Evolutionary conservation across 805 yeast species (phyloP).

Genomic region (Danielia reshetovae): DNA sequence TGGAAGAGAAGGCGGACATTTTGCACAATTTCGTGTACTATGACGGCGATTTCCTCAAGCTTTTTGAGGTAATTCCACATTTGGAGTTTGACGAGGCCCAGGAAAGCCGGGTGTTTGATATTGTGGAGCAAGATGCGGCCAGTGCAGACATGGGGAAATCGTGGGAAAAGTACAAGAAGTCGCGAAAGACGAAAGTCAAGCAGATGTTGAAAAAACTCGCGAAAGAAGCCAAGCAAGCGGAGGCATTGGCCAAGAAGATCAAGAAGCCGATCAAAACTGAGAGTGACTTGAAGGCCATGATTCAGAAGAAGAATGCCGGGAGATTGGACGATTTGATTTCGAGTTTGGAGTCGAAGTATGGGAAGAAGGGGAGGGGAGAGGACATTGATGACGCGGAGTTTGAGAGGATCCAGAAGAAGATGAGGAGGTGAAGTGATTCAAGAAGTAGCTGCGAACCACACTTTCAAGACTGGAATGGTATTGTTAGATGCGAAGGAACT

Average conservation of each 20-base stretch:
- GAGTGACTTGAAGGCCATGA: conserved; percentile 44
- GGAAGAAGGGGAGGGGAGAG: conserved; percentile 35
- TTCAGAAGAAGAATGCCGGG: conserved; percentile 43
- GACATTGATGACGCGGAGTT: conserved; percentile 48
- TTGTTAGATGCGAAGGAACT: too few relatives aligned
- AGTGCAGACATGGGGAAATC: conserved; percentile 30
- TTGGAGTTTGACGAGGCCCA: conserved; percentile 57
- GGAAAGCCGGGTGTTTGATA: conserved; percentile 55
- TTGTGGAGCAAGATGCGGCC: conserved; percentile 44
- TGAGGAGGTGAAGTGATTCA: conserved; percentile 1
- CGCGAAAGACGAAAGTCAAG: conserved; percentile 44
- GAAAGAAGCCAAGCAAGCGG: conserved; percentile 65
- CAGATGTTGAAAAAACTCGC: conserved; percentile 49
- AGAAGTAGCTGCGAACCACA: not conserved
- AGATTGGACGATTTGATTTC: conserved; percentile 46
- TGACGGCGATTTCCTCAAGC: conserved; percentile 63
- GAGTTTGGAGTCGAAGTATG: conserved; percentile 49
- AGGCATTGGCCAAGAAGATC: conserved; percentile 38
- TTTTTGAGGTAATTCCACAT: conserved; percentile 78
- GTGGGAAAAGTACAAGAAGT: conserved; percentile 50
- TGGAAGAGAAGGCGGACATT: conserved; percentile 62
- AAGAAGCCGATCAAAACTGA: conserved; percentile 24
- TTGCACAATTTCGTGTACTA: conserved; percentile 50
- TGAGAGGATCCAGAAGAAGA: conserved; percentile 35
- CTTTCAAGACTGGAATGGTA: too few relatives aligned